A percentile compares a stretch with the other conserved stretches of the same genome.
These are phyloP conservation scores for Ettlia oleoabundans DNA, from an alignment of 139 green algal species.

Conservation along the genomic window DNA sequence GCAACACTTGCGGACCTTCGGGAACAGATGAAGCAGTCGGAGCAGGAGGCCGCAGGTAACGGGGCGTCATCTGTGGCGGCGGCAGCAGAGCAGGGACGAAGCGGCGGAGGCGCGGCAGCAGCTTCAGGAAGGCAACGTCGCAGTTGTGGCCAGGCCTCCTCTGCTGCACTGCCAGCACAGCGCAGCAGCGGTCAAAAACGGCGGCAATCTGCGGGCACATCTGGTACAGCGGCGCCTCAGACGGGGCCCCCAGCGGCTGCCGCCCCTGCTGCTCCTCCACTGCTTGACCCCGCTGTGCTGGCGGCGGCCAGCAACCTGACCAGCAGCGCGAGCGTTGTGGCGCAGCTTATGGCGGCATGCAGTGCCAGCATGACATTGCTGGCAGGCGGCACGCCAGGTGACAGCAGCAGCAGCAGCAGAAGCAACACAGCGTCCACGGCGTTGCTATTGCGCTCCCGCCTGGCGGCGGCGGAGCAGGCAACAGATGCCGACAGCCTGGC, in stretches of 20 bases:
- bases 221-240: no score
- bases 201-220: not conserved
- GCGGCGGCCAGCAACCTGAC: slow-evolving; percentile 14
- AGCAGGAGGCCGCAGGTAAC: not conserved
- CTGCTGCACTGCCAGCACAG: no score
- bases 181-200: slow-evolving; percentile 10
- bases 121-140: no score
- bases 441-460: slow-evolving; percentile 6
- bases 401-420: not conserved
- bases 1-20: not conserved
- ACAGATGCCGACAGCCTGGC: not conserved
- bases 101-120: no score
- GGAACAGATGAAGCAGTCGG: not conserved
- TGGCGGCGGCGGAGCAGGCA: not conserved
- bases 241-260: not conserved
- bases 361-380: slow-evolving; percentile 10
- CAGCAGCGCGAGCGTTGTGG: not conserved
- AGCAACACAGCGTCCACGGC: not conserved
- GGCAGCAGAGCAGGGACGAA: not conserved
- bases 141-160: no score
- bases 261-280: not conserved
- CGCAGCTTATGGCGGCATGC: slow-evolving; percentile 22
- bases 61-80: not conserved
- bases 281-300: slow-evolving; percentile 29
- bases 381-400: not conserved